Conservation (phyloP, 257 asterid species). For the Verbena officinalis region DNA sequence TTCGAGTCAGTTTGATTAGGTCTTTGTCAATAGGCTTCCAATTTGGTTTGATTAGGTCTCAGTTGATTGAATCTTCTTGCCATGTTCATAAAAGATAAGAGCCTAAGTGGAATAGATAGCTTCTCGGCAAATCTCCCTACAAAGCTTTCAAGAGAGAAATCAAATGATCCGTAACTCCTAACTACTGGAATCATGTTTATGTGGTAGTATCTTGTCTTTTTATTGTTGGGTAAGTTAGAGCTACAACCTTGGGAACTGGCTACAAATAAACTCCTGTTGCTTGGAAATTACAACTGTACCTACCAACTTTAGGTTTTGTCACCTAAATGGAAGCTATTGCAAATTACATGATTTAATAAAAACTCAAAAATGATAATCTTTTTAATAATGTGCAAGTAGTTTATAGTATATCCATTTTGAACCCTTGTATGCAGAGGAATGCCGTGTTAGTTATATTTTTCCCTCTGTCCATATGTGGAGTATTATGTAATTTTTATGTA, state of each 20-base stretch:
- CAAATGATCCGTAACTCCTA: background rate
- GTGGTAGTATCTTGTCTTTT: background rate
- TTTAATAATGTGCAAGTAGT: too few relatives aligned
- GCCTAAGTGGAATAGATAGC: background rate
- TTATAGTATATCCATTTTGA: background rate
- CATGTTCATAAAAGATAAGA: background rate
- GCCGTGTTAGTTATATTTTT: background rate
- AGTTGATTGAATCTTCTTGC: constrained; percentile 5
- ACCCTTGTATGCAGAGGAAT: background rate
- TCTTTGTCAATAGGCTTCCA: background rate
- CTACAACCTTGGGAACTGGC: background rate
- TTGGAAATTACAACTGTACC: background rate
- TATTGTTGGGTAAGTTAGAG: background rate
- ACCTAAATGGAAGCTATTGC: background rate
- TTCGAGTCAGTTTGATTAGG: background rate
- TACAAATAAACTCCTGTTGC: background rate
- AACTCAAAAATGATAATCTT: too few relatives aligned
- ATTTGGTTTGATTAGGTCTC: constrained; percentile 14
- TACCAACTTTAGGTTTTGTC: background rate
- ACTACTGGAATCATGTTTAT: constrained; percentile 13
- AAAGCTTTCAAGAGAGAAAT: background rate
- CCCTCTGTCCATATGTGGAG: background rate
- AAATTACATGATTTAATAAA: background rate
- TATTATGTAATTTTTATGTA: background rate
- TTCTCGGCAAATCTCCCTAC: background rate